phyloP scores from a whole-genome alignment of 2,329 filamentous ascomycete genomes.

The Zasmidium cellare region DNA sequence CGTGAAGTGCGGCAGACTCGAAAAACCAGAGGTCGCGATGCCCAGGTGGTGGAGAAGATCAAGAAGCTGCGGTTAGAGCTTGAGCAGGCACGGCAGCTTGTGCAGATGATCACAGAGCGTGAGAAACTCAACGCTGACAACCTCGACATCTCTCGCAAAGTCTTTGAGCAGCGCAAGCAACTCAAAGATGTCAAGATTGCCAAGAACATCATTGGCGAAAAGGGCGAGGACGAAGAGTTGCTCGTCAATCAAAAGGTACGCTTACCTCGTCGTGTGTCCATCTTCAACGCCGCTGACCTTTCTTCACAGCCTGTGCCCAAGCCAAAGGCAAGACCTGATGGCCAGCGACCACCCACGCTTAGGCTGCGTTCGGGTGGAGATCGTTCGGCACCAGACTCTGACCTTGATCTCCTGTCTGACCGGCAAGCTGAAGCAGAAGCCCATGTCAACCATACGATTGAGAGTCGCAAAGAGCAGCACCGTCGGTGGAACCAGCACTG shows the following conservation, averaged over 20 bases:
- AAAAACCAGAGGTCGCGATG: constrained; percentile 91
- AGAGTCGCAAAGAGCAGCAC: constrained; percentile 84
- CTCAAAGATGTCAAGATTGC: constrained; percentile 88
- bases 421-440: constrained; percentile 79
- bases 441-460: constrained; percentile 77
- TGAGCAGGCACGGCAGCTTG: constrained; percentile 80
- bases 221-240: constrained; percentile 88
- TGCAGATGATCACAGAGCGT: constrained; percentile 74
- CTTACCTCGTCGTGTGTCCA: constrained; percentile 50
- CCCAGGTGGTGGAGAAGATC: constrained; percentile 90
- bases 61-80: constrained; percentile 88
- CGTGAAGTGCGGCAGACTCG: constrained; percentile 91
- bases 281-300: constrained; percentile 21
- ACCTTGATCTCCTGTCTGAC: constrained; percentile 75
- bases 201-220: constrained; percentile 77
- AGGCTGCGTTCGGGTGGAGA: constrained; percentile 59
- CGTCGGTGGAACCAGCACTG: constrained; percentile 88
- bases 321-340: constrained; percentile 57
- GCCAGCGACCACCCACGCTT: constrained; percentile 61
- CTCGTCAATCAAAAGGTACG: constrained; percentile 75
- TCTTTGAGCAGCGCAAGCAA: constrained; percentile 80
- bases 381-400: constrained; percentile 71
- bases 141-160: constrained; percentile 69
- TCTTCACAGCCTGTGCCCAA: constrained; percentile 33
- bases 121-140: constrained; percentile 78